A percentile compares a stretch with the other conserved stretches of the same genome.
Conservation (phyloP, 306 rosid genomes). For the Lathyrus tuberosus region DNA sequence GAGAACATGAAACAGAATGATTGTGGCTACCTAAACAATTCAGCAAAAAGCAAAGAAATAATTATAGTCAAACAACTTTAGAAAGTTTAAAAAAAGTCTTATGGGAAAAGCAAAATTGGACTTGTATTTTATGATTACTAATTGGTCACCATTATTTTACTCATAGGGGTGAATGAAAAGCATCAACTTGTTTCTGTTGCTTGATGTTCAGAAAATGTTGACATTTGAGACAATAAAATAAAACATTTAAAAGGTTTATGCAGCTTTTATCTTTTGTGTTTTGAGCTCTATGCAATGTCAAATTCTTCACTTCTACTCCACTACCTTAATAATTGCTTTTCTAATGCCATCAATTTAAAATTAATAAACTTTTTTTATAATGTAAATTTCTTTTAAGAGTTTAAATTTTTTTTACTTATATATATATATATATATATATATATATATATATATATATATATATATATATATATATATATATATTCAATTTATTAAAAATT, state of each 20-base stretch:
- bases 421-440: too few relatives aligned
- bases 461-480: too few relatives aligned
- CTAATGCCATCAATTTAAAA: neutral
- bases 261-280: conserved; percentile 29
- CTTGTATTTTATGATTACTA: conserved; percentile 26
- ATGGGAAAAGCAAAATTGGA: conserved; percentile 38
- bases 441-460: too few relatives aligned
- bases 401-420: too few relatives aligned
- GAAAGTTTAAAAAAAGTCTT: neutral
- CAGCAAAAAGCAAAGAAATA: conserved; percentile 10
- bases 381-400: neutral
- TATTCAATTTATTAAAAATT: too few relatives aligned
- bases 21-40: conserved; percentile 38
- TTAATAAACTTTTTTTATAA: neutral
- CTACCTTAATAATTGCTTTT: neutral
- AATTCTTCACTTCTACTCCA: conserved; percentile 58
- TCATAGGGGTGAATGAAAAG: conserved; percentile 8
- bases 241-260: conserved; percentile 27
- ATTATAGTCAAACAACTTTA: neutral
- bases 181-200: conserved; percentile 27
- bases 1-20: conserved; percentile 46
- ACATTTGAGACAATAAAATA: conserved; percentile 45
- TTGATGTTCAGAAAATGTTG: conserved; percentile 23
- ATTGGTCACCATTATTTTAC: conserved; percentile 27
- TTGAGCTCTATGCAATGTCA: conserved; percentile 47